Evolutionary conservation across 2,329 filamentous ascomycete species (phyloP), one percentile per base, ranked within the genome.

Genomic region (Fusarium sp.): DNA sequence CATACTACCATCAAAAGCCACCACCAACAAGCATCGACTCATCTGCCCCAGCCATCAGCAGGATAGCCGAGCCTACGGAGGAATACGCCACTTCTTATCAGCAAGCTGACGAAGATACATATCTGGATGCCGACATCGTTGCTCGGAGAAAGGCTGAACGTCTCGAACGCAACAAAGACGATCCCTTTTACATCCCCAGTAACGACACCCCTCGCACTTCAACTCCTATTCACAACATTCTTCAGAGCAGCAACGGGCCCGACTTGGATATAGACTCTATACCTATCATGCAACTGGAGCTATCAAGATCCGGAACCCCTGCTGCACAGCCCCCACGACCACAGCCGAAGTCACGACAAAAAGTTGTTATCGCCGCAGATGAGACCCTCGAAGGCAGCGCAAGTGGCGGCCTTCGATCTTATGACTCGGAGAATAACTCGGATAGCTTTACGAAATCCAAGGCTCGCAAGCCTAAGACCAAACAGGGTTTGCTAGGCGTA

Each of bases 221-320:
- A 1, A 95, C 93, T 2, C 93, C 93, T 1, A 90, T 96, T 53
- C 92, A 95, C 76, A 92, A 89, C 71, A 93, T 96, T 62, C 84
- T 93, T 6, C 87, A 89, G 64, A 90, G 86, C 63, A 90, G 89
- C 62, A 95, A 95, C 77, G 91, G 91, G 4, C 90, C 91, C 5
- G 92, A 93, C 46, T 84, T 98, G 12, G 95, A 99, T 78, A 91
- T 99, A 45, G 96, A 99, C 80, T 89, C 93, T 4, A 99, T 99
- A 75, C 96, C 96, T 4, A 95, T 99, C 76, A 96, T 99, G 90
- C 91, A 97, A 78, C 86, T 99, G 49, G 91, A 97, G 68, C 87
- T 98, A 11, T 90, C 91, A 35, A 87, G 87, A 65, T 79, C 86
- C 12, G 73, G 72, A 12, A 74, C 78, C 54, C 74, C 65, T 52